Evolutionary conservation across 352 stramenopile genomes (phyloP).

Genomic region (Globisporangium takayamanum): DNA sequence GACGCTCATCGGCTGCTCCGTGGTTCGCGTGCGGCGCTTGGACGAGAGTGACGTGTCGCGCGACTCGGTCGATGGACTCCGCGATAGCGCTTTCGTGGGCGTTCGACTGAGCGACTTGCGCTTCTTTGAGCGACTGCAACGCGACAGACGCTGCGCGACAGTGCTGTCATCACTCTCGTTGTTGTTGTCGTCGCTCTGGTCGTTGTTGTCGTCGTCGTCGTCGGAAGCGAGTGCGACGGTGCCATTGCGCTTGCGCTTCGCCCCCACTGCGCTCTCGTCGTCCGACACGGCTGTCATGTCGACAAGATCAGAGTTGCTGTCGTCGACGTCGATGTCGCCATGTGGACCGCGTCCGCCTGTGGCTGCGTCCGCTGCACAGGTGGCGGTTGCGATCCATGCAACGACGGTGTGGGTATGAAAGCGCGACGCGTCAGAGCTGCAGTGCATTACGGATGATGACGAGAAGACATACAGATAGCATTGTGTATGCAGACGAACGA

Average conservation of each 20-base stretch:
- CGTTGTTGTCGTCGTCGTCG: not conserved
- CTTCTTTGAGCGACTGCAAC: not conserved
- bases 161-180: not conserved
- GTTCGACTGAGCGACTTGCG: not conserved
- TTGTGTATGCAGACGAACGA: too few species aligned
- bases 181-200: not conserved
- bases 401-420: too few species aligned
- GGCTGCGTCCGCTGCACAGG: not conserved
- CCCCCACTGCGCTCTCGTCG: not conserved
- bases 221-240: not conserved
- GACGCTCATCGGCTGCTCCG: constrained; percentile 34
- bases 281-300: constrained; percentile 4
- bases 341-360: not conserved
- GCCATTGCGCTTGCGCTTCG: constrained; percentile 3
- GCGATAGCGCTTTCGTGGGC: not conserved
- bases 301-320: not conserved
- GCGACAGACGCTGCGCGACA: not conserved
- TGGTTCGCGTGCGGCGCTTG: not conserved
- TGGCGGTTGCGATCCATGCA: too few species aligned
- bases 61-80: constrained; percentile 5
- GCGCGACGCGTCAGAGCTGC: too few species aligned
- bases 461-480: too few species aligned
- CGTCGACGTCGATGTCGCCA: not conserved
- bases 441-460: too few species aligned
- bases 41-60: not conserved